These are phyloP conservation scores for Fistulifera solaris DNA, from an alignment of 108 stramenopile species.

Conservation along the genomic window DNA sequence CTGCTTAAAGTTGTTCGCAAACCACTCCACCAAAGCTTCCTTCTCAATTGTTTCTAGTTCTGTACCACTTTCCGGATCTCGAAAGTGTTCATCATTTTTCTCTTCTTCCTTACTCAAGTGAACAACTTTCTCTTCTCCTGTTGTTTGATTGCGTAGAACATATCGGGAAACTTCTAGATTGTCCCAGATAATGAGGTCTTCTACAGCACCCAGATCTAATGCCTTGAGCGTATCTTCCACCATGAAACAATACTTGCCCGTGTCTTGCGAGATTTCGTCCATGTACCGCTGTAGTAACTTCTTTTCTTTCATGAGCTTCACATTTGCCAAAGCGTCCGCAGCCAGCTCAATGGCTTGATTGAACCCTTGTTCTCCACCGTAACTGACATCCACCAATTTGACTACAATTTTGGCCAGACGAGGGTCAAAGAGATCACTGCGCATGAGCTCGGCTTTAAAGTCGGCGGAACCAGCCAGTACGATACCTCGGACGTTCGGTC, in stretches of 20 bases:
- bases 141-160: constrained; percentile 73
- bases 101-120: constrained; percentile 90
- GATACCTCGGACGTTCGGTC: constrained; percentile 93
- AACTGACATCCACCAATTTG: constrained; percentile 96
- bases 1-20: constrained; percentile 95
- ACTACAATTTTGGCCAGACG: constrained; percentile 90
- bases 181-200: constrained; percentile 97
- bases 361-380: constrained; percentile 98
- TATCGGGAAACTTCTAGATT: constrained; percentile 82
- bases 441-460: constrained; percentile 94
- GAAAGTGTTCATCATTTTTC: constrained; percentile 70
- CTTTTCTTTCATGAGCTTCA: constrained; percentile 99
- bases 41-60: constrained; percentile 91
- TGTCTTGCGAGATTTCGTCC: constrained; percentile 98
- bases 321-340: constrained; percentile 90
- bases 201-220: constrained; percentile 94
- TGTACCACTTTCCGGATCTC: constrained; percentile 81
- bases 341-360: constrained; percentile 98
- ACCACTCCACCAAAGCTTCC: constrained; percentile 93
- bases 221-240: constrained; percentile 96
- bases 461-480: constrained; percentile 97
- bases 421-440: constrained; percentile 92
- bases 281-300: constrained; percentile 93
- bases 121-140: constrained; percentile 76
- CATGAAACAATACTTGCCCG: constrained; percentile 98